Evolutionary conservation across 2,329 filamentous ascomycete genomes (phyloP), one percentile per base, ranked within the genome.

Genomic region (Teratosphaeria gauchensis): DNA sequence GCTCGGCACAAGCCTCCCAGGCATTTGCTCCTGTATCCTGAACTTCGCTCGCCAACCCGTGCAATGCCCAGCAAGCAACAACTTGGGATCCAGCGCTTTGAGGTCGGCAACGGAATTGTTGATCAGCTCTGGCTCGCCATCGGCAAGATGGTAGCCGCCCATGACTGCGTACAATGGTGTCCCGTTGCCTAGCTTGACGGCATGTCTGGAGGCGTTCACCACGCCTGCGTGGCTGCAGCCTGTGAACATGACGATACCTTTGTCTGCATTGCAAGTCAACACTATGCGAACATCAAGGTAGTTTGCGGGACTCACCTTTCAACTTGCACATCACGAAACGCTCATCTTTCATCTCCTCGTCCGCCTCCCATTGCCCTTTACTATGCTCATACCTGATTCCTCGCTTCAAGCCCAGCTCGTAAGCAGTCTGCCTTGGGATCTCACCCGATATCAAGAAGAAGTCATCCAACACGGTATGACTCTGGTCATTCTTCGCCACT

Each of bases 21-120:
- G 65, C 65, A 66, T 66, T 46, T 65, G 48, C 51, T 56, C 62
- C 53, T 69, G 56, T 30, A 69, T 63, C 56, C 61, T 63, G 51
- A 67, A 69, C 61, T 68, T 69, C 2, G 65, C 64, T 21, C 67
- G 61, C 67, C 67, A 68, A 1, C 67, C 67, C 7, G 67, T 69
- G 51, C 67, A 68, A 56, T 69, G 67, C 1, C 66, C 67, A 8
- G 65, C 59, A 30, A 68, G 58, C 54, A 69, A 35, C 11, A 65
- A 14, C 51, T 65, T 62, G 5, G 62, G 55, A 52, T 66, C 63
- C 51, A 68, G 53, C 21, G 59, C 62, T 55, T 64, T 62, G 30
- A 68, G 56, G 53, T 67, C 66, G 1, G 53, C 51, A 5, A 63
- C 65, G 9, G 67, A 65, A 19, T 58, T 58, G 14, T 55, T 56